A percentile compares a stretch with the other conserved stretches of the same genome.
Evolutionary conservation across 306 rosid species (phyloP).

Genomic region (Vigna unguiculata): DNA sequence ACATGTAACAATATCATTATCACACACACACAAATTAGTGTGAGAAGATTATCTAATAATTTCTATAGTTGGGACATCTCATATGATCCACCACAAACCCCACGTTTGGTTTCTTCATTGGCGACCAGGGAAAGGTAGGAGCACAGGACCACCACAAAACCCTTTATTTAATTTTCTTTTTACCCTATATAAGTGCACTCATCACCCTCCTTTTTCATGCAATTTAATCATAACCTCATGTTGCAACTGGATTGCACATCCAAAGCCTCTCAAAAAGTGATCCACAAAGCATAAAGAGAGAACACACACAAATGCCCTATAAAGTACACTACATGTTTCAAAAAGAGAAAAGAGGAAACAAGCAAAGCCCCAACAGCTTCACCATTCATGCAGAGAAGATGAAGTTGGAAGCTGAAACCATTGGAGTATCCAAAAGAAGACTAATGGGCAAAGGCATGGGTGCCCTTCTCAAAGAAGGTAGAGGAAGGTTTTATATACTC

Average conservation of each 20-base stretch:
- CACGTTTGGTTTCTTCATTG: slow-evolving; percentile 57
- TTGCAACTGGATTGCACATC: slow-evolving; percentile 29
- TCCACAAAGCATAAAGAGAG: slow-evolving; percentile 37
- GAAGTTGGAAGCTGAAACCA: slow-evolving; percentile 48
- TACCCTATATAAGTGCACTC: slow-evolving; percentile 33
- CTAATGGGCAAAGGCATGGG: slow-evolving; percentile 54
- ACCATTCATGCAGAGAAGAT: slow-evolving; percentile 35
- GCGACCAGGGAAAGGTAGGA: slow-evolving; percentile 50
- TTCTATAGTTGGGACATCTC: slow-evolving; percentile 45
- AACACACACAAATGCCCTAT: slow-evolving; percentile 7
- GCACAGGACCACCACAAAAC: slow-evolving; percentile 47
- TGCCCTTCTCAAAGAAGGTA: slow-evolving; percentile 58
- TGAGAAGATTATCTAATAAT: not conserved
- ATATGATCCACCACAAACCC: slow-evolving; percentile 60
- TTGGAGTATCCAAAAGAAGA: slow-evolving; percentile 54
- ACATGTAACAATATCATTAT: no score
- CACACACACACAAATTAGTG: no score
- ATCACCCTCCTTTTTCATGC: slow-evolving; percentile 39
- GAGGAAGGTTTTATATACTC: slow-evolving; percentile 63
- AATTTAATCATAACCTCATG: slow-evolving; percentile 48
- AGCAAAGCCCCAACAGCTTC: slow-evolving; percentile 26
- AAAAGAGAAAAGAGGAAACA: slow-evolving; percentile 36
- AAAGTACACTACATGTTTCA: slow-evolving; percentile 43
- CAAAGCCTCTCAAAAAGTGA: slow-evolving; percentile 16
- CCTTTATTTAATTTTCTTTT: not conserved